Evolutionary conservation across 2,329 filamentous ascomycete genomes (phyloP), one percentile per base, ranked within the genome.

Genomic region (Juglanconis oblonga): DNA sequence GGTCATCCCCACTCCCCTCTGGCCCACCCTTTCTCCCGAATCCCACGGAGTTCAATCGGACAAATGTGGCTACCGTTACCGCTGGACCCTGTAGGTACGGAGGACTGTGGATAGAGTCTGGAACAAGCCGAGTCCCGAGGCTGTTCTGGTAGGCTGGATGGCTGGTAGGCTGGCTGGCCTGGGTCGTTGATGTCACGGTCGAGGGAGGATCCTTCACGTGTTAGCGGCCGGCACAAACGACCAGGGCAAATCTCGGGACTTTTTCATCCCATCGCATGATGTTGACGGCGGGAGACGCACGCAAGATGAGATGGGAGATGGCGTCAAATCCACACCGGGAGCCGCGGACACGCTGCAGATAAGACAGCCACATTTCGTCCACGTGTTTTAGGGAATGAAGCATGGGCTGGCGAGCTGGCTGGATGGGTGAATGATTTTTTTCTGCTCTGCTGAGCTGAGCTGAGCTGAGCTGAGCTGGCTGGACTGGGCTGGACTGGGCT

Each of bases 261-360:
- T 55, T 63, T 52, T 53, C 61, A 38, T 63, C 45, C 17, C 45
- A 44, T 63, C 54, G 61, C 58, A 61, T 61, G 54, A 55, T 61
- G 58, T 36, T 58, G 45, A 53, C 57, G 35, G 49, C 53, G 53
- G 59, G 42, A 57, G 35, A 50, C 54, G 54, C 54, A 56, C 54
- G 53, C 59, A 55, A 58, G 32, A 55, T 55, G 31, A 56, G 44
- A 60, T 57, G 36, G 32, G 31, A 38, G 38, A 53, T 42, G 61
- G 50, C 54, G 51, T 36, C 38, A 52, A 59, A 45, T 17, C 47
- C 47, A 35, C 52, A 42, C 44, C 60, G 60, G 52, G 36, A 40
- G 53, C 60, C 57, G 60, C 60, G 60, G 60, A 32, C 52, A 52
- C 42, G 33, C 31, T 53, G 11, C 47, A 32, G 48, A 62, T 58